phyloP scores from a whole-genome alignment of 176 grass and related monocot genomes.

The Lolium multiflorum region DNA sequence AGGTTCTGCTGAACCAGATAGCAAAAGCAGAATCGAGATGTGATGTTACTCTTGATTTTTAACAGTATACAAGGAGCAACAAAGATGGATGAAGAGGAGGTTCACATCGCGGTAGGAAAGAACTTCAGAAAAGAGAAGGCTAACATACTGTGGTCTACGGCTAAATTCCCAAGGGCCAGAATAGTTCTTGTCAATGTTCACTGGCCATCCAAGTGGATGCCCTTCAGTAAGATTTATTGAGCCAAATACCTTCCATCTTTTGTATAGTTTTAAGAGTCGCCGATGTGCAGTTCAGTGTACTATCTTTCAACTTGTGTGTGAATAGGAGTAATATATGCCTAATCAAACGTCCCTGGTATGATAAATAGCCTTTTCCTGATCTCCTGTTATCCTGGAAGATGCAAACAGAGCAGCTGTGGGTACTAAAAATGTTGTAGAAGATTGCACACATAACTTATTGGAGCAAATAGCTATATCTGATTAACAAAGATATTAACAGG shows the following conservation, averaged over 20 bases:
- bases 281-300: no score
- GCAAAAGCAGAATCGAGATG: conserved; percentile 12
- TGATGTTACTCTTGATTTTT: conserved; percentile 19
- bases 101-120: conserved; percentile 52
- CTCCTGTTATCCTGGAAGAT: neutral
- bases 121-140: conserved; percentile 52
- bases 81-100: conserved; percentile 47
- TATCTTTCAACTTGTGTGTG: neutral
- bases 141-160: conserved; percentile 51
- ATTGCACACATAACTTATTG: neutral
- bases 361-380: neutral
- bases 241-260: neutral
- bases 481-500: neutral
- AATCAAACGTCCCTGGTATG: neutral
- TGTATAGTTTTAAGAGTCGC: neutral
- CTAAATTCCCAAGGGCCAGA: conserved; percentile 48
- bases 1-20: conserved; percentile 7
- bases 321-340: conserved; percentile 2
- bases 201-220: conserved; percentile 67
- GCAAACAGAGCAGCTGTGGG: neutral
- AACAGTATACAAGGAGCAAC: conserved; percentile 19
- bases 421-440: conserved; percentile 1
- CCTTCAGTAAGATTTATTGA: conserved; percentile 60
- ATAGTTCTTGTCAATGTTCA: conserved; percentile 66
- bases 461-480: neutral